Conservation (phyloP, 192 early-diverging fungal genomes). For the Coemansia sp. region DNA sequence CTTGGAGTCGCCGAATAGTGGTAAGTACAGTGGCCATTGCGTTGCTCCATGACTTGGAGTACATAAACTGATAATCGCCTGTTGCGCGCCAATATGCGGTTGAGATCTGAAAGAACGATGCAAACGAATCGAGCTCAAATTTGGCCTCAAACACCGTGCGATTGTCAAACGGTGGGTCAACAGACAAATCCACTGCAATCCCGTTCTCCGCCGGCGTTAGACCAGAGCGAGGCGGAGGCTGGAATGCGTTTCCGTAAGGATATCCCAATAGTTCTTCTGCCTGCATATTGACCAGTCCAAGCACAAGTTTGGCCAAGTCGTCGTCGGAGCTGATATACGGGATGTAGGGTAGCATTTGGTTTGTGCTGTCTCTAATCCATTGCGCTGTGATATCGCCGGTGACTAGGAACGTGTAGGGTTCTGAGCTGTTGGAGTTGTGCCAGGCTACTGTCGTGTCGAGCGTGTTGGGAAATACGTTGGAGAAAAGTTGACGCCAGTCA, state of each 20-base stretch:
- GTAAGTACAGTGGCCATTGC: conserved; percentile 54
- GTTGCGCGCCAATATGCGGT: conserved; percentile 59
- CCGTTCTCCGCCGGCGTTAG: conserved; percentile 33
- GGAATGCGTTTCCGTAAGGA: conserved; percentile 70
- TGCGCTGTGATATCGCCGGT: conserved; percentile 73
- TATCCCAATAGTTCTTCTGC: conserved; percentile 47
- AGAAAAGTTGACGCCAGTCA: conserved; percentile 59
- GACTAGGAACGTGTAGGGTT: conserved; percentile 64
- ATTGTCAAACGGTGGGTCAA: conserved; percentile 30
- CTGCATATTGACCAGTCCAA: conserved; percentile 62
- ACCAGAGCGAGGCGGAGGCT: conserved; percentile 52
- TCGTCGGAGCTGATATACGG: conserved; percentile 43
- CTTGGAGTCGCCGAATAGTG: conserved; percentile 41
- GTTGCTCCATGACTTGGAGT: conserved; percentile 44
- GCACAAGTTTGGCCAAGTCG: conserved; percentile 49
- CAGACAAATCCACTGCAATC: conserved; percentile 22
- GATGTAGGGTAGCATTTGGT: conserved; percentile 65
- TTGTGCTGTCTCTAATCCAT: conserved; percentile 74
- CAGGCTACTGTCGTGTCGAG: conserved; percentile 69
- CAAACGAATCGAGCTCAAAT: conserved; percentile 69
- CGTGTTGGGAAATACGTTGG: conserved; percentile 69
- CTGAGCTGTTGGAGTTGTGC: conserved; percentile 36
- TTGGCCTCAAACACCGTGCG: conserved; percentile 59
- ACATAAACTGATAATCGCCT: conserved; percentile 42
- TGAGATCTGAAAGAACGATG: conserved; percentile 63